Evolutionary conservation across 306 rosid genomes (phyloP), one percentile per base, ranked within the genome.

Genomic region (Castanopsis chinensis): DNA sequence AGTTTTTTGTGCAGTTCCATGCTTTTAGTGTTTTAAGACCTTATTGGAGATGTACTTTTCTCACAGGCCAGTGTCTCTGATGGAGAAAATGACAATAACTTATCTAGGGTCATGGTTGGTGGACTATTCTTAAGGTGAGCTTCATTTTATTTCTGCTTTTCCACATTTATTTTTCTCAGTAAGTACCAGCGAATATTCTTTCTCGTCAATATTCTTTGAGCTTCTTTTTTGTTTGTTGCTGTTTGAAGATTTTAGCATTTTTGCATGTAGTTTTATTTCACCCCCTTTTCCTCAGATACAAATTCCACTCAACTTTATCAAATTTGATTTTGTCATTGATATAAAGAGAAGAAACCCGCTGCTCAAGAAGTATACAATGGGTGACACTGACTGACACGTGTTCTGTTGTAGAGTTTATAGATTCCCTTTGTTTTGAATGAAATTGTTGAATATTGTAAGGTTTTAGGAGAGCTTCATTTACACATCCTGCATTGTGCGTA

Each of bases 1-100:
- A 53, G 52, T 52, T 14, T 49, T 81, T 35, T 60, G n/a, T 56
- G 53, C 51, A 35, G 52, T 18, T 33, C 52, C 43, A 21, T 81
- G 69, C 51, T 37, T 61, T 63, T 71, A 59, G 74, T 65, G 65
- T 55, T 79, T 74, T 71, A 76, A 59, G 72, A 77, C 37, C 75
- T 78, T 80, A 60, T 73, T 28, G 76, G 78, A 73, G 70, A 81
- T 75, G 69, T 78, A 57, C 72, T 89, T 82, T 77, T 67, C 79
- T 80, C 85, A 81, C 92, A 94, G 98, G 92, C 94, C 76, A 89
- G 93, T 83, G 85, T 94, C 82, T 89, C 93, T 58, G 93, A 92
- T 86, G 97, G 92, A 87, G 89, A 87, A 72, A 81, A 81, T 79
- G 97, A 91, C 81, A 86, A 92, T 72, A 92, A 88, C 93, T 89